Percentiles rank a stretch among this genome's conserved stretches.
phyloP scores from a whole-genome alignment of 2,329 filamentous ascomycete species.

The Epichloe sp. region DNA sequence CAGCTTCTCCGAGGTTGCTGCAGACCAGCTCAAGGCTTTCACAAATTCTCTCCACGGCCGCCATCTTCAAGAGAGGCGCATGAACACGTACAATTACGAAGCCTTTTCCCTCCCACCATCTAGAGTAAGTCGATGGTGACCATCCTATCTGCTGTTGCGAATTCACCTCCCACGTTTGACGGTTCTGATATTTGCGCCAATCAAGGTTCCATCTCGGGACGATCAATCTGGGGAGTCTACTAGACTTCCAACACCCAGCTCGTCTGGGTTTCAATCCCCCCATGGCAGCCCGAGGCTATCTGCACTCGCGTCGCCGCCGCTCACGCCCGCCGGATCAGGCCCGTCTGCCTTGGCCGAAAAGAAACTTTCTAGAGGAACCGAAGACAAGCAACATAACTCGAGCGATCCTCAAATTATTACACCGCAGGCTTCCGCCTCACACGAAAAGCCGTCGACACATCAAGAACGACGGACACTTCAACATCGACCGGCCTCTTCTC shows the following conservation, averaged over 20 bases:
- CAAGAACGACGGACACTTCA: constrained; percentile 26
- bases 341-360: constrained; percentile 21
- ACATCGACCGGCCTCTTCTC: constrained; percentile 30
- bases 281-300: constrained; percentile 53
- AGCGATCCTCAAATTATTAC: constrained; percentile 42
- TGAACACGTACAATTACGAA: constrained; percentile 82
- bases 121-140: constrained; percentile 46
- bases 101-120: constrained; percentile 78
- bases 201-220: constrained; percentile 47
- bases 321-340: constrained; percentile 71
- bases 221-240: constrained; percentile 47
- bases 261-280: constrained; percentile 50
- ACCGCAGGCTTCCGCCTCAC: constrained; percentile 50
- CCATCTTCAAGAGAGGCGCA: constrained; percentile 66
- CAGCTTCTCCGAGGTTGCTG: constrained; percentile 30
- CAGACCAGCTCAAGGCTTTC: constrained; percentile 57
- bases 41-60: constrained; percentile 60
- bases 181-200: neutral
- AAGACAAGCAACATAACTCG: constrained; percentile 25
- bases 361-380: constrained; percentile 18
- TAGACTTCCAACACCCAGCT: constrained; percentile 49
- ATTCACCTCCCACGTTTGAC: neutral
- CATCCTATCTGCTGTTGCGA: constrained; percentile 3
- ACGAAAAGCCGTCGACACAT: constrained; percentile 33
- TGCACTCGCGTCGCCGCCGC: constrained; percentile 72